Evolutionary conservation across 441 rosid genomes (phyloP), one percentile per base, ranked within the genome.

Genomic region (Gossypium gossypioides): DNA sequence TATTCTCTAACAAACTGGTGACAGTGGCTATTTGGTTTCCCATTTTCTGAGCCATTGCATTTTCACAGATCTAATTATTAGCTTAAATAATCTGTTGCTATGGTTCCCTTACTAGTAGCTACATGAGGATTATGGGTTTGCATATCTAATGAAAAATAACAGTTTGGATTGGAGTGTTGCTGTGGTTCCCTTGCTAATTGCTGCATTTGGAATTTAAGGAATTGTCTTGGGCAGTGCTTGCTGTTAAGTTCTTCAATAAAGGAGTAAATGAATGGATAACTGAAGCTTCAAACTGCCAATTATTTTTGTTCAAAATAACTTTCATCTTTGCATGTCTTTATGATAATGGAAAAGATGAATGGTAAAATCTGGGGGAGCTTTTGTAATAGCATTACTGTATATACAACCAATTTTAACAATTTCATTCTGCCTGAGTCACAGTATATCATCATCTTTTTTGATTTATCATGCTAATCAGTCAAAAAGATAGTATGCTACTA

Each of bases 231-330:
- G 12, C 18, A 44, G 34, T 65, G 13, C 34, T 65, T 65, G 55
- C 37, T 65, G 34, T 65, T 65, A 42, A 65, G 52, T 52, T 52
- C 69, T 44, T 65, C 55, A 44, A 44, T 65, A 44, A 64, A 51
- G 18, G 12, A 65, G 34, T 12, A 65, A 65, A 44, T 21, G 69
- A 65, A 65, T 65, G 55, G 55, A 65, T 65, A 44, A 27, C 34
- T 44, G 34, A 65, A 16, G 54, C 69, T 42, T 21, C 16, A 64
- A 65, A 24, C 57, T 29, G 16, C 0, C 37, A 24, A 46, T 24
- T 9, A 48, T 7, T 66, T 62, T n/a, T 46, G 54, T 24, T 9
- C 19, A 24, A 48, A 48, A 64, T 42, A 42, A 22, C 19, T 66
- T 48, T 66, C 22, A n/a, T 66, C 42, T 22, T n/a, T 48, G 42